Evolutionary conservation across 1,139 yeast species (phyloP).

Genomic region (Saccharomyces hybrid): DNA sequence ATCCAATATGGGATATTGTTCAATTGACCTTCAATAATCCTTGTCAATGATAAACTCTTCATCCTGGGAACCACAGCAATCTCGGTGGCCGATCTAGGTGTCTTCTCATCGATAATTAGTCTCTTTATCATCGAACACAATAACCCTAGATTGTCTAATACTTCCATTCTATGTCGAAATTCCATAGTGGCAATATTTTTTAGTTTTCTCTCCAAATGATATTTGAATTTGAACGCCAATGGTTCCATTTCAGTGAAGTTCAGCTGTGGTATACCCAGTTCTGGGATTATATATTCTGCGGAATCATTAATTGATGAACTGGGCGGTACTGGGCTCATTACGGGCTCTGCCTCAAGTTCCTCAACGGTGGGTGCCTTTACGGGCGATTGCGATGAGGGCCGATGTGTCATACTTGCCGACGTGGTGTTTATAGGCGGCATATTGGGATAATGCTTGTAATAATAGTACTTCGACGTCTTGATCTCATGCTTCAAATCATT

Average conservation of each 20-base stretch:
- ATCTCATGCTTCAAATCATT: slow-evolving; percentile 68
- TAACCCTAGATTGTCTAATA: slow-evolving; percentile 71
- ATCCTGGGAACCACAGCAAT: slow-evolving; percentile 88
- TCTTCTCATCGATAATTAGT: slow-evolving; percentile 78
- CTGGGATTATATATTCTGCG: slow-evolving; percentile 16
- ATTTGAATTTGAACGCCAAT: slow-evolving; percentile 39
- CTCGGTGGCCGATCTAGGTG: slow-evolving; percentile 69
- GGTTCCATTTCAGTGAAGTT: slow-evolving; percentile 37
- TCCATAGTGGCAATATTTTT: slow-evolving; percentile 50
- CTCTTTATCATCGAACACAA: slow-evolving; percentile 65
- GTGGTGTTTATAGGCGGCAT: not conserved
- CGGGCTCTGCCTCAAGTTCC: not conserved
- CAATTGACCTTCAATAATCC: slow-evolving; percentile 43
- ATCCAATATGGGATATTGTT: slow-evolving; percentile 87
- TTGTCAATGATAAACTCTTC: slow-evolving; percentile 66
- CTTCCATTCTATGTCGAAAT: slow-evolving; percentile 74
- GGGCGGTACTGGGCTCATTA: not conserved
- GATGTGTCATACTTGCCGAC: not conserved
- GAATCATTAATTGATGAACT: slow-evolving; percentile 9
- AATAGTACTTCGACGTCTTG: slow-evolving; percentile 34
- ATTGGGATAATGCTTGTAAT: slow-evolving; percentile 29
- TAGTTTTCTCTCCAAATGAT: slow-evolving; percentile 34
- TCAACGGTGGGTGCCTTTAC: not conserved
- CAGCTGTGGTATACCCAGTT: slow-evolving; percentile 25
- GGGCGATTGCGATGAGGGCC: not conserved